Evolutionary conservation across 768 basidiomycete species (phyloP).

Genomic region (Filobasidium floriforme): DNA sequence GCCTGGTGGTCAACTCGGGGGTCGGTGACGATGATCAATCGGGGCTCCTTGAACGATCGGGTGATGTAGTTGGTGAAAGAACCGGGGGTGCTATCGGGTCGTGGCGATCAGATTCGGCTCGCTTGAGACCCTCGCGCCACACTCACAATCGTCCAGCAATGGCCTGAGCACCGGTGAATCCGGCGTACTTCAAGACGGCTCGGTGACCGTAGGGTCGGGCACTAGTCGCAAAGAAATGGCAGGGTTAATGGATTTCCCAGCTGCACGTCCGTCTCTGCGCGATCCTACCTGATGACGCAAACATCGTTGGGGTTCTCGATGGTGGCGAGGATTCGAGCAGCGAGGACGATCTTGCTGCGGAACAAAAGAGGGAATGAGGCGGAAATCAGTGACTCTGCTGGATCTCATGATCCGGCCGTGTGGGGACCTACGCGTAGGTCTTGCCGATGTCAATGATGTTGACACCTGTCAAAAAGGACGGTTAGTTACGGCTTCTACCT

Average conservation of each 20-base stretch:
- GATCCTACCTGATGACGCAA: too few relatives aligned
- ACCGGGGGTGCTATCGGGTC: conserved; percentile 64
- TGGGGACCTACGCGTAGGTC: conserved; percentile 67
- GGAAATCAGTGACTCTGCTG: too few relatives aligned
- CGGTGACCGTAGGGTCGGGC: conserved; percentile 98
- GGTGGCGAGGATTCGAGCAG: conserved; percentile 92
- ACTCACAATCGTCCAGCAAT: conserved; percentile 84
- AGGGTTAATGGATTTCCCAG: too few relatives aligned
- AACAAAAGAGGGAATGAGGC: too few relatives aligned
- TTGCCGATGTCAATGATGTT: conserved; percentile 97
- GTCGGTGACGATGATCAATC: conserved; percentile 95
- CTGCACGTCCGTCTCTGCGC: too few relatives aligned
- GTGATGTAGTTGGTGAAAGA: conserved; percentile 99
- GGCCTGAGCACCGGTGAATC: conserved; percentile 95
- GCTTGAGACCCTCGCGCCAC: not conserved
- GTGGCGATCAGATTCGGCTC: too few relatives aligned
- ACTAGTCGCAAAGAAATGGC: too few relatives aligned
- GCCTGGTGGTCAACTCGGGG: conserved; percentile 99
- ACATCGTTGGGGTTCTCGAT: conserved; percentile 98
- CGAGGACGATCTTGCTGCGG: conserved; percentile 84
- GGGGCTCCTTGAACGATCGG: conserved; percentile 99
- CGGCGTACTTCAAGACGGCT: conserved; percentile 95
- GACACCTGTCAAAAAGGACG: conserved; percentile 57
- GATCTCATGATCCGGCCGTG: too few relatives aligned
- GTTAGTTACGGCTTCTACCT: not conserved